Evolutionary conservation across 352 stramenopile species (phyloP).

Genomic region (Aphanomyces euteiches): DNA sequence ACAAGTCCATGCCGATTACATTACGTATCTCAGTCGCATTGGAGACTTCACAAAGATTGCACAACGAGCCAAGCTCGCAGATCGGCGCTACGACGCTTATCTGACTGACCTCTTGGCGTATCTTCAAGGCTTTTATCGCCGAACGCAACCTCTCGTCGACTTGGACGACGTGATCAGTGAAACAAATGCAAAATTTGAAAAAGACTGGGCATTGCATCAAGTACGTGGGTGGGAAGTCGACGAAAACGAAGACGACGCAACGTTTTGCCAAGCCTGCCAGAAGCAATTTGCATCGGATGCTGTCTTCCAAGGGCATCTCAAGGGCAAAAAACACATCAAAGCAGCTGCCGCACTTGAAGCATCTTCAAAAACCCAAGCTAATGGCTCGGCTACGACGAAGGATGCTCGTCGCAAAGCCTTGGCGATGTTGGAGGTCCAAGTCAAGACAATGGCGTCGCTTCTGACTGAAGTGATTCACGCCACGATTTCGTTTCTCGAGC

Average conservation of each 20-base stretch:
- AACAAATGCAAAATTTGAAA: conserved; percentile 78
- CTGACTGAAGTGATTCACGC: conserved; percentile 79
- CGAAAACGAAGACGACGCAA: conserved; percentile 19
- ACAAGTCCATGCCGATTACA: conserved; percentile 51
- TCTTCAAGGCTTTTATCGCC: conserved; percentile 81
- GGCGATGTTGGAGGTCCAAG: conserved; percentile 68
- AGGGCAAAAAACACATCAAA: conserved; percentile 79
- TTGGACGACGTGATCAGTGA: conserved; percentile 81
- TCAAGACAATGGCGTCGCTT: conserved; percentile 68
- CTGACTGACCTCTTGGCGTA: conserved; percentile 73
- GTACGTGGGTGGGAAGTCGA: conserved; percentile 53
- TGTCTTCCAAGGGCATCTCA: conserved; percentile 68
- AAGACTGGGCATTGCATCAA: conserved; percentile 63
- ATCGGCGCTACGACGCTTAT: conserved; percentile 59
- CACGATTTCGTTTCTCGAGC: conserved; percentile 79
- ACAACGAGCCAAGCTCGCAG: conserved; percentile 52
- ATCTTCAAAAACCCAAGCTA: not conserved
- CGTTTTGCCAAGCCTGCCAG: conserved; percentile 63
- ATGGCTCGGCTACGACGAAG: not conserved
- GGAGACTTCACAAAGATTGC: conserved; percentile 63
- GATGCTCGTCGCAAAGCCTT: conserved; percentile 39
- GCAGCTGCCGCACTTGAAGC: conserved; percentile 33
- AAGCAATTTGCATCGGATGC: conserved; percentile 72
- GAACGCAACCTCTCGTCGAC: conserved; percentile 84
- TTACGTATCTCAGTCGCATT: conserved; percentile 66